Conservation (phyloP, 371 early-diverging fungal genomes). For the Mortierella sp. region DNA sequence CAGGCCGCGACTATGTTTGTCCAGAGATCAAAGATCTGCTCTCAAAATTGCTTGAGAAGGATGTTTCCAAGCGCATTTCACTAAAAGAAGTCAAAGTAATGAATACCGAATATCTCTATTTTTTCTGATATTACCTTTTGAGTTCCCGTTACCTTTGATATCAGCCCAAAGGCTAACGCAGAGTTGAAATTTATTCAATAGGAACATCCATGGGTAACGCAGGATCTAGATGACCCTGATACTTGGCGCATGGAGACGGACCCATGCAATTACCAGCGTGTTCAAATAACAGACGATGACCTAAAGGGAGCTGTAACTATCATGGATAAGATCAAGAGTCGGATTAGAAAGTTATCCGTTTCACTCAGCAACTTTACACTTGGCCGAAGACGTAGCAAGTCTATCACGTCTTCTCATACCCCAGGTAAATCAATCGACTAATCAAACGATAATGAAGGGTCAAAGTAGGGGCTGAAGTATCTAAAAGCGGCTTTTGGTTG, state of each 20-base stretch:
- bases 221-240: conserved; percentile 71
- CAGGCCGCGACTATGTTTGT: conserved; percentile 39
- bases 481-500: too few relatives aligned
- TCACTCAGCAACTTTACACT: conserved; percentile 60
- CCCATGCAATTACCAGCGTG: conserved; percentile 61
- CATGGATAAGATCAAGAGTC: conserved; percentile 55
- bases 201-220: conserved; percentile 89
- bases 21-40: conserved; percentile 72
- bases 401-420: conserved; percentile 28
- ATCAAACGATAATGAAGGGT: too few relatives aligned
- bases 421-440: conserved; percentile 25
- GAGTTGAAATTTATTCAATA: conserved; percentile 21
- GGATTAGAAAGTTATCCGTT: conserved; percentile 68
- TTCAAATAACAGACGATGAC: conserved; percentile 78
- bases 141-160: not conserved
- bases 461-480: too few relatives aligned
- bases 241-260: conserved; percentile 75
- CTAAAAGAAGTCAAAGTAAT: conserved; percentile 85
- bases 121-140: not conserved
- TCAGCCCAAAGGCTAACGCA: not conserved
- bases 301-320: conserved; percentile 69
- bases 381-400: conserved; percentile 46
- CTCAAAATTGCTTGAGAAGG: conserved; percentile 80
- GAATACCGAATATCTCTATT: not conserved
- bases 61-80: conserved; percentile 84